Evolutionary conservation across 257 asterid species (phyloP).

Genomic region (Solanum pimpinellifolium): DNA sequence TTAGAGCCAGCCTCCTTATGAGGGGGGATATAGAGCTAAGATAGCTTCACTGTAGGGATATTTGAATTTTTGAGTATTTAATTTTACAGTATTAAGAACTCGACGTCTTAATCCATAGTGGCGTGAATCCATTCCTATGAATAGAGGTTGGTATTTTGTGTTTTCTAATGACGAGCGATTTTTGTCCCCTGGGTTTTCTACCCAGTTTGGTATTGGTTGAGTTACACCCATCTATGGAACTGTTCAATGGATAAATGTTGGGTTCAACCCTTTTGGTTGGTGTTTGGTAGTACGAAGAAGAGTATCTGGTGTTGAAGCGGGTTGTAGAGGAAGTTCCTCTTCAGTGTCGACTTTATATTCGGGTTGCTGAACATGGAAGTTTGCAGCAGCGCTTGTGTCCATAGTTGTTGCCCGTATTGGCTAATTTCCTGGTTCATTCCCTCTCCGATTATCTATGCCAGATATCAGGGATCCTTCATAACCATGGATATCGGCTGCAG

Average conservation of each 20-base stretch:
- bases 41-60: no score
- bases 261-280: not conserved
- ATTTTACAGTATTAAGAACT: no score
- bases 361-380: not conserved
- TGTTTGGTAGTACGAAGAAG: not conserved
- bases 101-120: not conserved
- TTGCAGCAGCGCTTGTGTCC: not conserved
- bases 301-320: not conserved
- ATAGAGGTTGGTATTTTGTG: not conserved
- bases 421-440: not conserved
- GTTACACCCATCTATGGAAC: not conserved
- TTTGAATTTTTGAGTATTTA: no score
- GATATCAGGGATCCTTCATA: not conserved
- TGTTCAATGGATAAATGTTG: not conserved
- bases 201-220: not conserved
- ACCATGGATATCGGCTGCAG: not conserved
- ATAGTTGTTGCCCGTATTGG: not conserved
- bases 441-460: not conserved
- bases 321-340: not conserved
- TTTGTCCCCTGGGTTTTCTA: not conserved
- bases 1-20: no score
- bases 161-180: not conserved
- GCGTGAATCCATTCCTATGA: not conserved
- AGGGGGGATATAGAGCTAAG: no score
- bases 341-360: not conserved